These are phyloP conservation scores for Schwanniomyces yamadae DNA, from an alignment of 805 yeast genomes.

Conservation along the genomic window DNA sequence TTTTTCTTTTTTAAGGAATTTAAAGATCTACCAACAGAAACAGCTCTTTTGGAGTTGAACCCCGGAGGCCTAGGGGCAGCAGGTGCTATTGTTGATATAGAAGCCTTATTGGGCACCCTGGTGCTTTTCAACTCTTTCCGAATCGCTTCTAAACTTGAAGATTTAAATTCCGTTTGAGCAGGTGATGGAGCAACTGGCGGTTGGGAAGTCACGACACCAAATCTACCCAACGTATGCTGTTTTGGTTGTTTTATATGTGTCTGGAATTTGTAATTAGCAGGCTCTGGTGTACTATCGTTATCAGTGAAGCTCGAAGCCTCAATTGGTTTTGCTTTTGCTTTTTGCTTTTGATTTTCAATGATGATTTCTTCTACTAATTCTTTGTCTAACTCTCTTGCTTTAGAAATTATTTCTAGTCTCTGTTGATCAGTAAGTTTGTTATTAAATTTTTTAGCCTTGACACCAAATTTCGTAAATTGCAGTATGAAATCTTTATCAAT, in stretches of 20 bases:
- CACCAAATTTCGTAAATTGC: slow-evolving; percentile 61
- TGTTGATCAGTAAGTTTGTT: slow-evolving; percentile 71
- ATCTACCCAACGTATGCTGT: slow-evolving; percentile 35
- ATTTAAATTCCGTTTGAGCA: slow-evolving; percentile 25
- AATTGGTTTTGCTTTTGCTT: slow-evolving; percentile 5
- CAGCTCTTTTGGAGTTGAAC: slow-evolving; percentile 37
- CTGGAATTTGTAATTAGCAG: slow-evolving; percentile 23
- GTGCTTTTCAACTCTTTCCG: slow-evolving; percentile 29
- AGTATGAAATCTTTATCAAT: slow-evolving; percentile 55
- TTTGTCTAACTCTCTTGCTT: slow-evolving; percentile 57
- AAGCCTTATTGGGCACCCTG: slow-evolving; percentile 22
- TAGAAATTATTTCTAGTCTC: slow-evolving; percentile 57
- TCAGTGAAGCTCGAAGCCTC: slow-evolving; percentile 3
- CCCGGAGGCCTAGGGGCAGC: slow-evolving; percentile 57
- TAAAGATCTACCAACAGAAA: slow-evolving; percentile 37
- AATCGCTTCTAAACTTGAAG: slow-evolving; percentile 33
- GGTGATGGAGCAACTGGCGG: slow-evolving; percentile 40
- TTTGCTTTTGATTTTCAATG: slow-evolving; percentile 11
- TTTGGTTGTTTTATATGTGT: slow-evolving; percentile 21
- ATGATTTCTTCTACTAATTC: slow-evolving; percentile 53
- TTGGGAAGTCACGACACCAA: slow-evolving; percentile 30
- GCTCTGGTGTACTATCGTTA: slow-evolving; percentile 9
- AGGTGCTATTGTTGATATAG: slow-evolving; percentile 25
- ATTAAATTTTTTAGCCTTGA: slow-evolving; percentile 63
- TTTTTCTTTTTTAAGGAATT: slow-evolving; percentile 32